Percentiles rank a stretch among this genome's conserved stretches.
phyloP scores from a whole-genome alignment of 2,329 filamentous ascomycete genomes.

The Thelonectria rubi region DNA sequence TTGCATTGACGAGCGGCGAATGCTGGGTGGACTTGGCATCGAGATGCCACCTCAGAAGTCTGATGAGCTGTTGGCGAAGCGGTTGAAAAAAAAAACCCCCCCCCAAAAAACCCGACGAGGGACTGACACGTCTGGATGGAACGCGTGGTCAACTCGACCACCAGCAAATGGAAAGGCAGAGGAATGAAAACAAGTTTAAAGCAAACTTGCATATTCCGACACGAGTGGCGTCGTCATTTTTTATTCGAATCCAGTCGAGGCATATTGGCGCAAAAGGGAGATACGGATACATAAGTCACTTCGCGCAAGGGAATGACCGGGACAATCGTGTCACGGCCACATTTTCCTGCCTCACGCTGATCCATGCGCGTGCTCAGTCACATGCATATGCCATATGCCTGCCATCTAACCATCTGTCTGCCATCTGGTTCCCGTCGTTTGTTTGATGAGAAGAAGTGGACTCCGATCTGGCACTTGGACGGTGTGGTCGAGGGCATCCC shows the following conservation, averaged over 20 bases:
- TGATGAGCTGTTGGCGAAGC: background rate
- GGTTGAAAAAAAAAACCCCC: conserved; percentile 1
- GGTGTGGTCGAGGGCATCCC: conserved; percentile 7
- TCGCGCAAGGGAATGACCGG: background rate
- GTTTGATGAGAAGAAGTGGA: conserved; percentile 17
- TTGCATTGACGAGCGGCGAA: conserved; percentile 4
- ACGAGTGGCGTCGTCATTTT: conserved; percentile 3
- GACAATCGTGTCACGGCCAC: conserved; percentile 29
- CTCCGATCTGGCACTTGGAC: conserved; percentile 34
- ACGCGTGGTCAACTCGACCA: conserved; percentile 6
- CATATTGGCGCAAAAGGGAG: too few species aligned
- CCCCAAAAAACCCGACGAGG: too few species aligned
- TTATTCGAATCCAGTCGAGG: background rate
- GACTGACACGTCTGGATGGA: background rate
- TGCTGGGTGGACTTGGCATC: background rate
- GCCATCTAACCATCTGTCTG: conserved; percentile 1
- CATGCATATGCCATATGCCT: conserved; percentile 36
- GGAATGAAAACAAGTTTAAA: conserved; percentile 3
- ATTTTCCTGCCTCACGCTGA: conserved; percentile 26
- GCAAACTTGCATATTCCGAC: conserved; percentile 9
- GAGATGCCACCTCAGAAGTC: conserved; percentile 17
- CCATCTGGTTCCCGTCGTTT: conserved; percentile 11
- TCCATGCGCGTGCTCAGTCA: conserved; percentile 37
- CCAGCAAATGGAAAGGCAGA: background rate
- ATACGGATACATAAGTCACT: too few species aligned